phyloP scores from a whole-genome alignment of 139 green algal genomes.

The Picochlorum sp. region DNA sequence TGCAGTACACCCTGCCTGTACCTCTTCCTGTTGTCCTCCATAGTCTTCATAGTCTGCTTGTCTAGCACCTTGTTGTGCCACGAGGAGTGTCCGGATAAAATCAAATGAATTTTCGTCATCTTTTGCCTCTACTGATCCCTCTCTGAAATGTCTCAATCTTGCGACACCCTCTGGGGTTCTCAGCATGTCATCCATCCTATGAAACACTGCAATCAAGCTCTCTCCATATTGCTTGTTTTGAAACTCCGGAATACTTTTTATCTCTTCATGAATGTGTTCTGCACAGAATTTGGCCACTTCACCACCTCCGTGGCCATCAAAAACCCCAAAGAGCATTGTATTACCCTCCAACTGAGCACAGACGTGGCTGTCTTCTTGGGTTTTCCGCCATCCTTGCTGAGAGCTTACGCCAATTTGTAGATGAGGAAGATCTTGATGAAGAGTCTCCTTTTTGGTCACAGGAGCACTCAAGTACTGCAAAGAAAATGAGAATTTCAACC shows the following conservation, averaged over 20 bases:
- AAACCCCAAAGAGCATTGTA: slow-evolving; percentile 72
- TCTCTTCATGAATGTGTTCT: slow-evolving; percentile 62
- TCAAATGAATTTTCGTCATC: slow-evolving; percentile 20
- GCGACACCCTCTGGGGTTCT: slow-evolving; percentile 17
- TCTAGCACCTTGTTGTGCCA: slow-evolving; percentile 21
- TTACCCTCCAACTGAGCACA: slow-evolving; percentile 8
- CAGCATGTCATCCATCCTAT: slow-evolving; percentile 32
- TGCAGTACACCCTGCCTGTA: slow-evolving; percentile 73
- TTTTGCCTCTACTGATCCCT: neutral
- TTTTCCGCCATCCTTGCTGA: slow-evolving; percentile 31
- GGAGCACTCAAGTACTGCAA: slow-evolving; percentile 9
- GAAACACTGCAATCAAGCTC: slow-evolving; percentile 31
- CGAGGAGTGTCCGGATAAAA: slow-evolving; percentile 28
- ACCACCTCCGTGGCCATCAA: slow-evolving; percentile 56
- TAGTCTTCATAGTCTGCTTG: neutral
- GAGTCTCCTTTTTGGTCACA: slow-evolving; percentile 18
- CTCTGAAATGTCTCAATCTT: slow-evolving; percentile 17
- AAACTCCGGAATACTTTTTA: slow-evolving; percentile 50
- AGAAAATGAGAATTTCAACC: neutral
- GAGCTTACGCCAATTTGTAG: slow-evolving; percentile 17
- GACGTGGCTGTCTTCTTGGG: slow-evolving; percentile 30
- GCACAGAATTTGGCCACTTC: slow-evolving; percentile 86
- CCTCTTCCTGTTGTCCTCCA: neutral
- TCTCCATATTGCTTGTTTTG: slow-evolving; percentile 46
- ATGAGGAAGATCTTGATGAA: neutral